These are phyloP conservation scores for Cordyceps cateniannulata DNA, from an alignment of 2,329 filamentous ascomycete species.

Conservation along the genomic window DNA sequence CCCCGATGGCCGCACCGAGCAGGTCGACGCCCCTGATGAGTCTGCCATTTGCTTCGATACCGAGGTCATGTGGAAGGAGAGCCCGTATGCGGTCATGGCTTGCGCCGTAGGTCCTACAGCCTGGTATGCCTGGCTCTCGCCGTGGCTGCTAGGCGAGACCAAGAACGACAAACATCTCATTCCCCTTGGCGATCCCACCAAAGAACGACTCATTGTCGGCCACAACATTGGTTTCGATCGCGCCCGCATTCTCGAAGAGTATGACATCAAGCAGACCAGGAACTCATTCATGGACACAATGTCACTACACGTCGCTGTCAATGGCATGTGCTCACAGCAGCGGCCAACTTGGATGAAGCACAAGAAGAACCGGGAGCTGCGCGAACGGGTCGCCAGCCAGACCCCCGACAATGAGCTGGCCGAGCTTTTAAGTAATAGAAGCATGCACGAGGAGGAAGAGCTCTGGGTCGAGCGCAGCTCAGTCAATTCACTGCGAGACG, in stretches of 20 bases:
- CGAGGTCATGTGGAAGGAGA: constrained; percentile 93
- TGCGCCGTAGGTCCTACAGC: constrained; percentile 83
- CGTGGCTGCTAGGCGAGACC: constrained; percentile 84
- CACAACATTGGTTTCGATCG: constrained; percentile 96
- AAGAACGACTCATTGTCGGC: constrained; percentile 74
- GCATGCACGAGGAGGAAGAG: constrained; percentile 82
- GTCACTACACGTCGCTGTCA: constrained; percentile 95
- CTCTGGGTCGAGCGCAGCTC: constrained; percentile 94
- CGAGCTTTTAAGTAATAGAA: constrained; percentile 60
- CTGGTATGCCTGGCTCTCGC: constrained; percentile 97
- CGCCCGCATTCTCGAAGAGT: constrained; percentile 83
- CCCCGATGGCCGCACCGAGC: constrained; percentile 61
- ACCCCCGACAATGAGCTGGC: constrained; percentile 66
- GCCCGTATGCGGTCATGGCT: constrained; percentile 91
- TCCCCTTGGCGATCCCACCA: constrained; percentile 70
- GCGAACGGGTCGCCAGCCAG: constrained; percentile 70
- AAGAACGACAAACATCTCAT: constrained; percentile 73
- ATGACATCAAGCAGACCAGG: constrained; percentile 71
- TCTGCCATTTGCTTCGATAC: constrained; percentile 87
- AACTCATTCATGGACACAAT: constrained; percentile 95
- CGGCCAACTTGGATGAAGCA: constrained; percentile 97
- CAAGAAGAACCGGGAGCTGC: constrained; percentile 78
- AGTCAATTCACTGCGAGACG: constrained; percentile 88
- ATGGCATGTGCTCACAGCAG: constrained; percentile 97
- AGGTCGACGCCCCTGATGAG: constrained; percentile 71